These are phyloP conservation scores for Zasmidium cellare DNA, from an alignment of 2,329 filamentous ascomycete species.

Conservation along the genomic window DNA sequence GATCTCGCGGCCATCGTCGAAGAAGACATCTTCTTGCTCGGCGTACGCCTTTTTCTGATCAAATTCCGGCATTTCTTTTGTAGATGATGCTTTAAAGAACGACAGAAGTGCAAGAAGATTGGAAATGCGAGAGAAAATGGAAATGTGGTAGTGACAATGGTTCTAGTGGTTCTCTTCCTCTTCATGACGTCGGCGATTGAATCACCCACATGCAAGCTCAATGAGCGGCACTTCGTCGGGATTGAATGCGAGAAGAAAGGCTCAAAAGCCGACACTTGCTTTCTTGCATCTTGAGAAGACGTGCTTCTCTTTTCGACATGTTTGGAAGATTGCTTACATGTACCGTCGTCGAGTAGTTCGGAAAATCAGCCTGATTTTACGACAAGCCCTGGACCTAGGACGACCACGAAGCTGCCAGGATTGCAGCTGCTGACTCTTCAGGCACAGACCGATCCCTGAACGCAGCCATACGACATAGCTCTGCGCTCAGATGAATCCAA, in stretches of 20 bases:
- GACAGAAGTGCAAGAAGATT: background rate
- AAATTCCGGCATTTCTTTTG: slow-evolving; percentile 30
- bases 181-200: slow-evolving; percentile 6
- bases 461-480: background rate
- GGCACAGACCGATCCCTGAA: background rate
- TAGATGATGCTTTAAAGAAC: background rate
- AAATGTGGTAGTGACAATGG: background rate
- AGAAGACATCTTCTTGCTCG: slow-evolving; percentile 48
- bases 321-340: too few species aligned
- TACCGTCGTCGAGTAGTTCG: too few species aligned
- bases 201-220: background rate
- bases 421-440: background rate
- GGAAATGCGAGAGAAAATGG: background rate
- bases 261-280: background rate
- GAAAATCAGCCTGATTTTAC: too few species aligned
- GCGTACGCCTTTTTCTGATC: slow-evolving; percentile 50
- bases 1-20: slow-evolving; percentile 71
- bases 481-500: background rate
- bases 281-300: background rate
- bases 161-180: background rate
- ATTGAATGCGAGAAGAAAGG: background rate
- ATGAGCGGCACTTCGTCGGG: background rate
- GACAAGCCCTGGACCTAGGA: background rate
- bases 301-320: background rate
- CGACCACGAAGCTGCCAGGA: background rate